Base-by-base conservation (phyloP, 208 protist species). In the Herpetomonas tarakana region DNA sequence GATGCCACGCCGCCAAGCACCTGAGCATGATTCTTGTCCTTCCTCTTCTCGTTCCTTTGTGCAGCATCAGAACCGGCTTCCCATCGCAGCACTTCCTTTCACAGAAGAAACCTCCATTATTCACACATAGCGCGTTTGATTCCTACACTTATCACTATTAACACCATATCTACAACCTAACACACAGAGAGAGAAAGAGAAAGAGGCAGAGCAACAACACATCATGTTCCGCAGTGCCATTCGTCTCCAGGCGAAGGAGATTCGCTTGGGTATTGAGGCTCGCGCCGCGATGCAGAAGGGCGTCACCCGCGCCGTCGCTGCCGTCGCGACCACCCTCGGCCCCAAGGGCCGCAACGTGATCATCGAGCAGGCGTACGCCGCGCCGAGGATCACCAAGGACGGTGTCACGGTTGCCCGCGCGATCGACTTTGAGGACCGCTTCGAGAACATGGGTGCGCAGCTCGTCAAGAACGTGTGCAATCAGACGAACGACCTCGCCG, bases 321-420 rank as follows among this genome's bases (percentile, higher is more conserved):
- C 97, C 21, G 97, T 99, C 7, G 82, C 96, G 41, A 94, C 97
- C 35, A 99, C 98, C 28, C 90, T 99, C 18, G 98, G 98, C 19
- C 98, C 98, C 71, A 99, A 98, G 86, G 98, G 98, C 39, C 85
- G 98, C 62, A 99, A 99, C 72, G 98, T 99, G 24, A 96, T 99
- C 35, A 97, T 99, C 41, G 98, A 99, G 66, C 97, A 99, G 75
- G 59, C 84, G 47, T 99, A 97, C 73, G 98, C 97, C 53, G 62
- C 86, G 21, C 98, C 98, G 45, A 98, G 99, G 70, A 99, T 99
- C 81, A 99, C 99, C 31, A 99, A 99, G 91, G 98, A 99, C 66
- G 99, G 99, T 81, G 98, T 99, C 41, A 99, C 98, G 22, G 99
- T 99, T 19, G 99, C 98, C 18, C 98, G 98, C 74, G 69, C 90